These are phyloP conservation scores for Tagetes erecta DNA, from an alignment of 129 eudicot genomes.

Conservation along the genomic window DNA sequence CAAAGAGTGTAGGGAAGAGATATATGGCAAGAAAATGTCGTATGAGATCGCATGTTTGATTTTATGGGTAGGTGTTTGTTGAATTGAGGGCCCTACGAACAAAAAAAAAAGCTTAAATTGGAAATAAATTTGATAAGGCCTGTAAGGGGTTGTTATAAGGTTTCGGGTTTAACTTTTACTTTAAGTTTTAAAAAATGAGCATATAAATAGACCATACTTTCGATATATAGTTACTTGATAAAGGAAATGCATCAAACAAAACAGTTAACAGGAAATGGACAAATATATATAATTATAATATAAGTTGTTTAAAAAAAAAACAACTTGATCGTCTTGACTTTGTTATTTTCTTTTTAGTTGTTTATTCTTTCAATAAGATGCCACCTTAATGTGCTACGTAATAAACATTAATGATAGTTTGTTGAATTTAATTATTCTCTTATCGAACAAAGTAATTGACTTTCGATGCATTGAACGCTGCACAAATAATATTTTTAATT, in stretches of 20 bases:
- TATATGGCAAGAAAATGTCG: neutral
- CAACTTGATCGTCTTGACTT: slow-evolving; percentile 21
- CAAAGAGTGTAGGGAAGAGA: neutral
- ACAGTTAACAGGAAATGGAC: neutral
- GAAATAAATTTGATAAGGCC: neutral
- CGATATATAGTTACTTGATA: neutral
- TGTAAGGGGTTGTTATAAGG: no score
- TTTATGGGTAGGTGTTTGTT: slow-evolving; percentile 34
- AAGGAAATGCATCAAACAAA: neutral
- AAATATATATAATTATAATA: neutral
- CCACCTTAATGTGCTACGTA: slow-evolving; percentile 13
- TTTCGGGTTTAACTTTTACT: no score
- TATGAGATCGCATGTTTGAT: slow-evolving; percentile 13
- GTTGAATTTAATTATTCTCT: neutral
- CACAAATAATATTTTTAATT: neutral
- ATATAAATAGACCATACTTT: no score
- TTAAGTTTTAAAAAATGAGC: no score
- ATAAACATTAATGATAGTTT: slow-evolving; percentile 3
- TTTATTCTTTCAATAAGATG: slow-evolving; percentile 26
- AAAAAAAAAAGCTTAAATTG: slow-evolving; percentile 14
- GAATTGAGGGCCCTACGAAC: slow-evolving; percentile 19
- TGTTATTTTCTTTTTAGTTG: neutral
- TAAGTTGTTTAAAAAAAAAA: neutral
- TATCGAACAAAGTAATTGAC: slow-evolving; percentile 9
- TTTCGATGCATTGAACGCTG: neutral